Evolutionary conservation across 116 monocot genomes (phyloP).

Genomic region (Iris pallida): DNA sequence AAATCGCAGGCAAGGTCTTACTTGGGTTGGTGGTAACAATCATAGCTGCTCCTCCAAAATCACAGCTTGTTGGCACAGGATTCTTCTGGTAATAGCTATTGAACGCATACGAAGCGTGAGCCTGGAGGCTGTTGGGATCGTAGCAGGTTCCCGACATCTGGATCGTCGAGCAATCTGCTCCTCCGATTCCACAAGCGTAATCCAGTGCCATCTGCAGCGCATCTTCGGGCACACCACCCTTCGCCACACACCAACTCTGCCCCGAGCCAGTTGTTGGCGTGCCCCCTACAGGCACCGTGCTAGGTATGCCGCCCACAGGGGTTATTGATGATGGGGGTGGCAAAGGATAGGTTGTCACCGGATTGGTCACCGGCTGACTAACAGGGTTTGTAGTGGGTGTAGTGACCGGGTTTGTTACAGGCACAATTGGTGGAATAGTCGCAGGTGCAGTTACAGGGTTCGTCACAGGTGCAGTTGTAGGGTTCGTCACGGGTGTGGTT

Average conservation of each 20-base stretch:
- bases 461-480: slow-evolving; percentile 24
- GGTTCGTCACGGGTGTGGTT: slow-evolving; percentile 27
- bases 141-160: slow-evolving; percentile 64
- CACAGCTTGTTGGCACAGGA: slow-evolving; percentile 62
- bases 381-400: slow-evolving; percentile 21
- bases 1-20: slow-evolving; percentile 17
- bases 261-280: slow-evolving; percentile 22
- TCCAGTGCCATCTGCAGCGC: slow-evolving; percentile 59
- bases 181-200: slow-evolving; percentile 83
- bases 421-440: slow-evolving; percentile 25
- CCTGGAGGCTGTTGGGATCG: slow-evolving; percentile 65
- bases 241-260: slow-evolving; percentile 73
- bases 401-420: slow-evolving; percentile 14
- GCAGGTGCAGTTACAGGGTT: slow-evolving; percentile 29
- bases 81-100: slow-evolving; percentile 88
- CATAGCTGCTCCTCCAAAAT: slow-evolving; percentile 77
- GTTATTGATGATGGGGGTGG: slow-evolving; percentile 11
- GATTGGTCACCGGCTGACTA: slow-evolving; percentile 45
- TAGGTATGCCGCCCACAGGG: slow-evolving; percentile 26
- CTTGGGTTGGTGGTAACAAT: slow-evolving; percentile 68
- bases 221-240: slow-evolving; percentile 33
- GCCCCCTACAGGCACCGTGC: slow-evolving; percentile 27
- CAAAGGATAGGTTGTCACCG: slow-evolving; percentile 23
- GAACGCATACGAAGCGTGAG: slow-evolving; percentile 83
- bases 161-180: slow-evolving; percentile 64